These are phyloP conservation scores for Taxawa tesnikishii DNA, from an alignment of 2,329 filamentous ascomycete species.

Conservation along the genomic window DNA sequence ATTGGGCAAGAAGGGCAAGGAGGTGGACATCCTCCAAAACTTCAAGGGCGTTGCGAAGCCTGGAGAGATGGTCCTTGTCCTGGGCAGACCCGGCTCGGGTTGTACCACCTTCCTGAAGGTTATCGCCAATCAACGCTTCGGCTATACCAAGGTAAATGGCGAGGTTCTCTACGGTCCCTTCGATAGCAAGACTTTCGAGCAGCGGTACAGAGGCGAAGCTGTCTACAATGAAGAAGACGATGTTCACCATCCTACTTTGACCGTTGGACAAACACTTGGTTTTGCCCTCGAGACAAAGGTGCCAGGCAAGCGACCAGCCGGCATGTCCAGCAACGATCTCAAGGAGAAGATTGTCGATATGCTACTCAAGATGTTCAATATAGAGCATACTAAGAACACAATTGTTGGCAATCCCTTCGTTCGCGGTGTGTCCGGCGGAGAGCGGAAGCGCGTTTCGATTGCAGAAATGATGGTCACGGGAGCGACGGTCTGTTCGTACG, in stretches of 20 bases:
- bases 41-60: slow-evolving; percentile 58
- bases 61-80: slow-evolving; percentile 79
- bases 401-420: slow-evolving; percentile 75
- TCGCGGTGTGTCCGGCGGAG: slow-evolving; percentile 51
- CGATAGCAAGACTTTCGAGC: slow-evolving; percentile 53
- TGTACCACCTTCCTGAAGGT: slow-evolving; percentile 44
- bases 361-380: slow-evolving; percentile 85
- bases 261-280: slow-evolving; percentile 73
- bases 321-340: slow-evolving; percentile 60
- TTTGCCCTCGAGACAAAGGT: slow-evolving; percentile 81
- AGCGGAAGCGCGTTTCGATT: slow-evolving; percentile 36
- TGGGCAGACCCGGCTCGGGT: slow-evolving; percentile 58
- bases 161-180: slow-evolving; percentile 70
- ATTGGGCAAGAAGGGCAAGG: slow-evolving; percentile 52
- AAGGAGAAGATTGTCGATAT: slow-evolving; percentile 63
- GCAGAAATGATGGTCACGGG: slow-evolving; percentile 36
- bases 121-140: slow-evolving; percentile 42
- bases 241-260: slow-evolving; percentile 71
- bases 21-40: slow-evolving; percentile 35
- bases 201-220: slow-evolving; percentile 66
- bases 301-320: slow-evolving; percentile 64
- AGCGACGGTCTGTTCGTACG: slow-evolving; percentile 26
- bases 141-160: slow-evolving; percentile 51
- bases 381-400: slow-evolving; percentile 75
- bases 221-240: slow-evolving; percentile 84